phyloP scores from a whole-genome alignment of 2,329 filamentous ascomycete genomes.

The Calonectria fujianensis region DNA sequence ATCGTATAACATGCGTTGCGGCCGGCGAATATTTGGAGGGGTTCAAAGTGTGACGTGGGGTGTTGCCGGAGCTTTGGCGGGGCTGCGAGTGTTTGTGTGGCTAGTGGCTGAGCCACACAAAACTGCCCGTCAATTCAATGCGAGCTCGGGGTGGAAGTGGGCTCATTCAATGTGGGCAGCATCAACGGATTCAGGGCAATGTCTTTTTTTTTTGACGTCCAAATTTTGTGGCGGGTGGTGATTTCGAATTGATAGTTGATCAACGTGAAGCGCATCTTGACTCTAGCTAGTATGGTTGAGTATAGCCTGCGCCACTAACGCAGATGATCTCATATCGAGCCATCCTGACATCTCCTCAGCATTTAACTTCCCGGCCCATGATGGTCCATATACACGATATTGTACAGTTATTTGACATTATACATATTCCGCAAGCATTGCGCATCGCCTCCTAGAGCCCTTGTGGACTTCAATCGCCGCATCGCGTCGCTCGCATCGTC shows the following conservation, averaged over 20 bases:
- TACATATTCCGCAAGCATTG: conserved; percentile 21
- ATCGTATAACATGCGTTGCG: conserved; percentile 35
- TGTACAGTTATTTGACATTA: conserved; percentile 38
- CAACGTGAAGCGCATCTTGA: not conserved
- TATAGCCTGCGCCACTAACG: not conserved
- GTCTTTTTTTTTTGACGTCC: not conserved
- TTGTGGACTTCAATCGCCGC: not conserved
- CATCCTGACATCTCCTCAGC: not conserved
- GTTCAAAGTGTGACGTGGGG: conserved; percentile 38
- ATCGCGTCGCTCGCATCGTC: not conserved
- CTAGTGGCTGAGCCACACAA: conserved; percentile 38
- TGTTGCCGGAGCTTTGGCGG: conserved; percentile 34
- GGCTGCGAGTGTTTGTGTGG: conserved; percentile 30
- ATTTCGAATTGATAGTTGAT: not conserved
- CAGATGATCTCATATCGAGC: not conserved
- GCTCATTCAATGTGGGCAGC: not conserved
- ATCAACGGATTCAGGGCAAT: not conserved
- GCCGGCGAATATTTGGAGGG: conserved; percentile 42
- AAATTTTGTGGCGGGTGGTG: not conserved
- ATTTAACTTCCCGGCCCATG: conserved; percentile 2
- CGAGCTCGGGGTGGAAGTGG: not conserved
- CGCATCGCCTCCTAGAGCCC: not conserved
- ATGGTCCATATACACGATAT: conserved; percentile 29
- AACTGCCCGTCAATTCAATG: conserved; percentile 7
- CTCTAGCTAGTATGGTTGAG: not conserved